These are phyloP conservation scores for Psilocybe subaeruginosa DNA, from an alignment of 768 basidiomycete genomes.

Conservation along the genomic window DNA sequence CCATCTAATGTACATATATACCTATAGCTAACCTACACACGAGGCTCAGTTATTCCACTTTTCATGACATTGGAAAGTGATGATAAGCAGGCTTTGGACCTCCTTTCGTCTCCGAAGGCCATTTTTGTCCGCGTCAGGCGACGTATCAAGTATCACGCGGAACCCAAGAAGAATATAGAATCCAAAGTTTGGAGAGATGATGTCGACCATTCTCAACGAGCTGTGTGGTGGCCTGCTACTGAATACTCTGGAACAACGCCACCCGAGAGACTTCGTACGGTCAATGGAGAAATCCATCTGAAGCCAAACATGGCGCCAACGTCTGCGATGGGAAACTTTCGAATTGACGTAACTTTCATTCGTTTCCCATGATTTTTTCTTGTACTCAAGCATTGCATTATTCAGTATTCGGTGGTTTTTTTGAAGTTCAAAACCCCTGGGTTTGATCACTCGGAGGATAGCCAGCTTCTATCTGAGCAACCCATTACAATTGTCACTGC, in stretches of 20 bases:
- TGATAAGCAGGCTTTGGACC: conserved; percentile 36
- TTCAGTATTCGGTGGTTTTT: conserved; percentile 38
- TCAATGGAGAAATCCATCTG: conserved; percentile 41
- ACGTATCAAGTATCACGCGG: conserved; percentile 4
- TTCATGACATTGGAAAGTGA: conserved; percentile 31
- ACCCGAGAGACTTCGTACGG: conserved; percentile 23
- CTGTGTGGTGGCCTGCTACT: conserved; percentile 17
- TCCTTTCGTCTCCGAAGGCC: conserved; percentile 34
- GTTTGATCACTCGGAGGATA: conserved; percentile 25
- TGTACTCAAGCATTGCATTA: background rate
- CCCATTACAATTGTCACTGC: conserved; percentile 34
- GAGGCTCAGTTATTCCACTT: conserved; percentile 41
- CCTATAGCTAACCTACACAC: conserved; percentile 40
- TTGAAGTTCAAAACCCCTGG: conserved; percentile 38
- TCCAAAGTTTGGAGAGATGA: conserved; percentile 8
- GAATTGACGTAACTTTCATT: conserved; percentile 32
- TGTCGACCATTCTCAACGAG: conserved; percentile 19
- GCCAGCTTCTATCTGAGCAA: conserved; percentile 27
- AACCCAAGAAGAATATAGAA: conserved; percentile 8
- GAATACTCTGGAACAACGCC: conserved; percentile 17
- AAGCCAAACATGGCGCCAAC: conserved; percentile 35
- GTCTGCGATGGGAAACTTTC: conserved; percentile 37
- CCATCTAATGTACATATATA: background rate
- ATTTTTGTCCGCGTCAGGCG: conserved; percentile 30
- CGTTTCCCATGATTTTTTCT: background rate